A percentile compares a stretch with the other conserved stretches of the same genome.
Conservation (phyloP, 148 eudicot genomes). For the Selenicereus undatus region DNA sequence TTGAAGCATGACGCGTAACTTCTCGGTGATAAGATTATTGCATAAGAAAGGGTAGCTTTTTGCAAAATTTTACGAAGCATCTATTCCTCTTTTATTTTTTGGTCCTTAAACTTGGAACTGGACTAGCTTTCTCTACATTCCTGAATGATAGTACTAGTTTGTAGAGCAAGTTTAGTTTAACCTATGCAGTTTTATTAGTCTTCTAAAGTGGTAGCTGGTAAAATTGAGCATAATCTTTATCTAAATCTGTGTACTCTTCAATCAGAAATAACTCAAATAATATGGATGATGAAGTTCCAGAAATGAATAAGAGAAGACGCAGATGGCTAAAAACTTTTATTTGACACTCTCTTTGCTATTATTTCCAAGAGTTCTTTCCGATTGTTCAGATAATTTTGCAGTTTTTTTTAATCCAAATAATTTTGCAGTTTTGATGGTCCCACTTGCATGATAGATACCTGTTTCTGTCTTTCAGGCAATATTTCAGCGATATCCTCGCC, state of each 20-base stretch:
- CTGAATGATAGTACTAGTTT: neutral
- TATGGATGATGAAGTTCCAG: neutral
- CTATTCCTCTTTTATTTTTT: no score
- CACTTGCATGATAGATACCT: constrained; percentile 2
- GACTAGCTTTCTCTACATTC: neutral
- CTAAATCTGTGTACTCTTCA: neutral
- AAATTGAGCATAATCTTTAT: neutral
- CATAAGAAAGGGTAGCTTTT: no score
- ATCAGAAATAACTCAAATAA: neutral
- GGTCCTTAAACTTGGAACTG: neutral
- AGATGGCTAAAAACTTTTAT: neutral
- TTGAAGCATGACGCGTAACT: no score
- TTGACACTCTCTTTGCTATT: neutral
- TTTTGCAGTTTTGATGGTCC: neutral
- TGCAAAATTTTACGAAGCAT: neutral
- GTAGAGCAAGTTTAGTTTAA: neutral
- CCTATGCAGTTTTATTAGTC: neutral
- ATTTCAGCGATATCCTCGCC: constrained; percentile 93
- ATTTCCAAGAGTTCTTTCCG: neutral
- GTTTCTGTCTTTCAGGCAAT: constrained; percentile 45
- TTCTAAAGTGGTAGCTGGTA: neutral
- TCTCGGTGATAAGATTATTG: no score
- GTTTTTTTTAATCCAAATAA: no score
- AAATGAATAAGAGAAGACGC: neutral
- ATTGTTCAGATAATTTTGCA: neutral